Base-by-base conservation (phyloP, 495 filamentous ascomycete species). In the Annulohypoxylon nitens region DNA sequence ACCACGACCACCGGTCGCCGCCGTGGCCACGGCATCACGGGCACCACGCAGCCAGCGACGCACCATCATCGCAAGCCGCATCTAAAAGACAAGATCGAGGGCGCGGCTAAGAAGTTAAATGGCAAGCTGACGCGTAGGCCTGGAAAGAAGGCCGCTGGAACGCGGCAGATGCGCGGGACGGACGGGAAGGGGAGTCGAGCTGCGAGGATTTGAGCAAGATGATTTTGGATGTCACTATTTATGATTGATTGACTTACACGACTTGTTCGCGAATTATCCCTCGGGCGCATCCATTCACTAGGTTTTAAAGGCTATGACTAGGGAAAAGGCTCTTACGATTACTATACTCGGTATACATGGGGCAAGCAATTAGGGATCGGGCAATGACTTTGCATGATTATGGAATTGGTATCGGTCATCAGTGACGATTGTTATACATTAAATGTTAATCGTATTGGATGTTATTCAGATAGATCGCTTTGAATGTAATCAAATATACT, bases 11-110 rank as follows among this genome's bases (percentile, higher is more conserved):
- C 64, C 9, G 58, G 43, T 1, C 67, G 48, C 3, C 69, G 64
- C 10, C 11, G 23, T 11, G 67, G 48, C 71, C 61, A 69, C 23
- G 61, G 67, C 62, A 60, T 62, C 16, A 67, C 61, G 1, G 51
- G 69, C 47, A 64, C 33, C 10, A 71, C 74, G 47, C 70, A 68
- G 66, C 75, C 78, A 2, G 77, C 67, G n/a, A 75, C 75, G 48
- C 78, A 80, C 61, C 79, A 79, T 53, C 78, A 81, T 69, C 79
- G 79, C 26, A 81, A 81, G 69, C 71, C 79, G 5, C 59, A 74
- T 16, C 65, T 81, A 8, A 66, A 60, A 23, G 79, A 81, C 63
- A 81, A 81, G 62, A 75, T 81, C n/a, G 65, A 60, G 8, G 79
- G 79, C 23, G 79, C 75, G 20, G 73, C 74, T 2, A 41, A 81